Evolutionary conservation across 2,329 filamentous ascomycete genomes (phyloP), one percentile per base, ranked within the genome.

Genomic region (Colletotrichum salicis): DNA sequence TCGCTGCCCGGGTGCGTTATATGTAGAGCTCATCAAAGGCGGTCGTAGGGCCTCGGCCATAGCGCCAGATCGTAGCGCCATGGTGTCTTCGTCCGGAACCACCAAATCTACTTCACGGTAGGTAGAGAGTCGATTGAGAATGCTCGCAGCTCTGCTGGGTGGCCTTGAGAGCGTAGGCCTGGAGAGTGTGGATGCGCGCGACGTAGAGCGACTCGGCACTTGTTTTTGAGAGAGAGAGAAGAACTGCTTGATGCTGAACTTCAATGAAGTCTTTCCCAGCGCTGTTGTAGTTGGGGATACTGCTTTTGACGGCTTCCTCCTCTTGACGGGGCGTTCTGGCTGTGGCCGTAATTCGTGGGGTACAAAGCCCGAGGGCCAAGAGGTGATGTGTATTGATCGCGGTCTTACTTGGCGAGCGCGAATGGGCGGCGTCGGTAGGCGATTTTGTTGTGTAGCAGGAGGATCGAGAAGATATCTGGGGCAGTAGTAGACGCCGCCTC

Each of bases 311-410:
- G 69, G 59, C 64, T 74, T 80, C 73, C 77, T 79, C 54, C 77
- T 77, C 68, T 76, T 77, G 10, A 75, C 70, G 80, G 84, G 75
- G 80, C 83, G 59, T 75, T 79, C 70, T 78, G 84, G 74, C 81
- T 70, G 71, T 4, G 79, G 76, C 74, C 84, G 82, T 56, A 86
- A 76, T 69, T 87, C 85, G 70, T 81, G 80, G 22, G 85, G 85
- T 29, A 86, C 79, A 76, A 84, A 84, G 64, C 83, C 83, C 2
- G 82, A 76, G 3, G 83, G 83, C 66, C 81, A 84, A 33, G 82
- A 83, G 72, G 83, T 75, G 64, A 84, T 82, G 77, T 84, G 82
- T 67, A 84, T 84, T 48, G 82, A 79, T 74, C 84, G 82, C 12
- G 82, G 82, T 45, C 83, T 78, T 45, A 79, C 77, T 73, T 82